These are phyloP conservation scores for Moricandia arvensis DNA, from an alignment of 345 rosid species.

Conservation along the genomic window DNA sequence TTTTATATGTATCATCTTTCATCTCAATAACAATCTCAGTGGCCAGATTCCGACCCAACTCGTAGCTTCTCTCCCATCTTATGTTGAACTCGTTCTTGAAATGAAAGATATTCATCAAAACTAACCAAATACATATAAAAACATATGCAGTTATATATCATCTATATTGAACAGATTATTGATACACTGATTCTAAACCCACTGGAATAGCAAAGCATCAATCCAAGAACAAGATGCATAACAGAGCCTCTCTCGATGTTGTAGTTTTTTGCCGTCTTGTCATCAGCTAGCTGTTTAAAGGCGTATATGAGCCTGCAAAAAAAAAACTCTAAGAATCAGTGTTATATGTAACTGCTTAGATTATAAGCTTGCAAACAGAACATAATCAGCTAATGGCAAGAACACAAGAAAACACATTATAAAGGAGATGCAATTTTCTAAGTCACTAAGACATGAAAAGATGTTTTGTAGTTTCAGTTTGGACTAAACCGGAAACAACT, in stretches of 20 bases:
- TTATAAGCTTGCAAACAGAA: background rate
- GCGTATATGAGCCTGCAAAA: background rate
- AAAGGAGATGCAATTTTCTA: background rate
- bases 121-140: background rate
- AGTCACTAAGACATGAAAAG: background rate
- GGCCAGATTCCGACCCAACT: too few species aligned
- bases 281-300: too few species aligned
- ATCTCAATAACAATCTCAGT: too few species aligned
- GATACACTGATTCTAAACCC: too few species aligned
- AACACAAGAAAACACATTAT: background rate
- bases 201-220: too few species aligned
- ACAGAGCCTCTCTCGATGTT: conserved; percentile 58
- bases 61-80: too few species aligned
- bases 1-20: too few species aligned
- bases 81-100: too few species aligned
- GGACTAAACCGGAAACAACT: background rate
- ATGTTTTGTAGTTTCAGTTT: too few species aligned
- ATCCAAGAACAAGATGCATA: conserved; percentile 78
- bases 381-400: background rate
- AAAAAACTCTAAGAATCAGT: too few species aligned
- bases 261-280: background rate
- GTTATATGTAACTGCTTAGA: background rate
- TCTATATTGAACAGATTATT: background rate
- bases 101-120: too few species aligned
- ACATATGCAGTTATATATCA: background rate